These are phyloP conservation scores for Boehmeria nivea DNA, from an alignment of 306 rosid species.

Conservation along the genomic window DNA sequence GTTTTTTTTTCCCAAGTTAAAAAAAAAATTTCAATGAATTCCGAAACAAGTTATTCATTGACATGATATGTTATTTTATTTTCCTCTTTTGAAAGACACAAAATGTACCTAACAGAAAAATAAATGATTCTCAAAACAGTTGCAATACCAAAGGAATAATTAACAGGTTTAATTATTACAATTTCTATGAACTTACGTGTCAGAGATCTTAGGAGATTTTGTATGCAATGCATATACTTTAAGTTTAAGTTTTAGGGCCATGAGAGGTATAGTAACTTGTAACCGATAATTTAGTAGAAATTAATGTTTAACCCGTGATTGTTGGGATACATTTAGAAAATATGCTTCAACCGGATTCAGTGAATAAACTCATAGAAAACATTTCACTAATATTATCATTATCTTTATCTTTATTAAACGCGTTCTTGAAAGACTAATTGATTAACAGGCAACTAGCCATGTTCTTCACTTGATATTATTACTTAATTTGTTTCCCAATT, in stretches of 20 bases:
- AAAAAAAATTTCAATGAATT: too few species aligned
- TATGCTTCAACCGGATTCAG: neutral
- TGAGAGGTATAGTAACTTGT: neutral
- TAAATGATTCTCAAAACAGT: too few species aligned
- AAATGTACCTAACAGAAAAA: too few species aligned
- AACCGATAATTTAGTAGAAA: neutral
- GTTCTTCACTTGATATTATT: neutral
- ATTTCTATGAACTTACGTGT: neutral
- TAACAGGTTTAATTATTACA: too few species aligned
- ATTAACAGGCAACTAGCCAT: constrained; percentile 2
- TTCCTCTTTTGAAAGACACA: too few species aligned
- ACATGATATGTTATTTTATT: too few species aligned
- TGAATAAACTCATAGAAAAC: constrained; percentile 4
- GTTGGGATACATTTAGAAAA: neutral
- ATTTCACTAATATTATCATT: neutral
- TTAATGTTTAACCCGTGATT: constrained; percentile 3
- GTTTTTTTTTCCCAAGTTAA: too few species aligned
- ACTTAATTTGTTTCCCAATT: neutral
- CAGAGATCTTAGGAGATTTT: neutral
- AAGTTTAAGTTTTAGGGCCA: neutral
- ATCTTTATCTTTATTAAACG: neutral
- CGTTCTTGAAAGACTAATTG: constrained; percentile 12
- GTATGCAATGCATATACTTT: neutral
- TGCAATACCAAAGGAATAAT: too few species aligned
- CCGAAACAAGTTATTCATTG: too few species aligned